Conservation (phyloP, 352 stramenopile species). For the Phytophthora chlamydospora region DNA sequence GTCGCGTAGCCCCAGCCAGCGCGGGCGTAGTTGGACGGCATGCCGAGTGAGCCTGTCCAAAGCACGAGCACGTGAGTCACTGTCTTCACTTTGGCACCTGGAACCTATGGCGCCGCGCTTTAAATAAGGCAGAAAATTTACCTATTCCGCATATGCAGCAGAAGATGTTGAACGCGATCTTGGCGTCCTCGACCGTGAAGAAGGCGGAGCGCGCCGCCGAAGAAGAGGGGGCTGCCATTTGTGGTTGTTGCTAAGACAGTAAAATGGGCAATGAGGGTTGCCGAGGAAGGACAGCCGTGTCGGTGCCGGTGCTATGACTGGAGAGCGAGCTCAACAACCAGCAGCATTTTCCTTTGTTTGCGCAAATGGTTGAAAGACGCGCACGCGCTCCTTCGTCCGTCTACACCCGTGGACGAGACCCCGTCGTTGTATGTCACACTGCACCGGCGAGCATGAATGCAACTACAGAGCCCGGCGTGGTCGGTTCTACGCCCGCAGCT, state of each 20-base stretch:
- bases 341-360: slow-evolving; percentile 32
- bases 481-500: slow-evolving; percentile 10
- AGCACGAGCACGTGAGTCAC: too few species aligned
- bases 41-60: slow-evolving; percentile 59
- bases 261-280: slow-evolving; percentile 25
- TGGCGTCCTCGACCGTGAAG: slow-evolving; percentile 58
- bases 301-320: slow-evolving; percentile 22
- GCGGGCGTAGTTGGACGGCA: slow-evolving; percentile 61
- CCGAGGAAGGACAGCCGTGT: neutral
- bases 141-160: slow-evolving; percentile 61
- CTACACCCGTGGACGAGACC: slow-evolving; percentile 16
- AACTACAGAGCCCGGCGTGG: neutral
- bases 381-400: slow-evolving; percentile 18
- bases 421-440: slow-evolving; percentile 20
- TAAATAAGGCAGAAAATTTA: too few species aligned
- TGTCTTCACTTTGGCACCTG: too few species aligned
- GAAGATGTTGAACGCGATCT: slow-evolving; percentile 51
- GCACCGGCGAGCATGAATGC: slow-evolving; percentile 6
- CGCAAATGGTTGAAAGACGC: slow-evolving; percentile 26
- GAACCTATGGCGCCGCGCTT: too few species aligned
- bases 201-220: slow-evolving; percentile 18
- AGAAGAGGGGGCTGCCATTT: slow-evolving; percentile 12
- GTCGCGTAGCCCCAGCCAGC: slow-evolving; percentile 42
- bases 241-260: slow-evolving; percentile 2
- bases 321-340: slow-evolving; percentile 20